phyloP scores from a whole-genome alignment of 2,329 filamentous ascomycete species.

The Cladosporium austrohemisphaericum region DNA sequence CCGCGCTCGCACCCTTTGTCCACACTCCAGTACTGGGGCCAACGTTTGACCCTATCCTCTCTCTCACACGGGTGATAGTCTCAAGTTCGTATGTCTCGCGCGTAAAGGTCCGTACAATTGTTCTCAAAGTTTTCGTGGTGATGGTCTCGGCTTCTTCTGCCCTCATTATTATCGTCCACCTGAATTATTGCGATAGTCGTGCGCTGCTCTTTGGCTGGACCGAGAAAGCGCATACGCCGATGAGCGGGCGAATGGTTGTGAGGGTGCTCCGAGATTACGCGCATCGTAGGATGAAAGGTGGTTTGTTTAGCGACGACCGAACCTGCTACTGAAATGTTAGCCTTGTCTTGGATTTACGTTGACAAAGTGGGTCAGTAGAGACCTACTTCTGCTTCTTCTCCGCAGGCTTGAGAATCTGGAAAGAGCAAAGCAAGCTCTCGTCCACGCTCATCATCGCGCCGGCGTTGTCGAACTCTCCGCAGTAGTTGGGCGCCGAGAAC shows the following conservation, averaged over 20 bases:
- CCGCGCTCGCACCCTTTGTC: not conserved
- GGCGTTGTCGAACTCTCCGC: constrained; percentile 98
- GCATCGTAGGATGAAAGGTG: not conserved
- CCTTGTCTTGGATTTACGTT: constrained; percentile 63
- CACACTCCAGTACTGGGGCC: not conserved
- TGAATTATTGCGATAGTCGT: not conserved
- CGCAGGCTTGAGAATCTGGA: constrained; percentile 99
- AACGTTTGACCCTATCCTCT: not conserved
- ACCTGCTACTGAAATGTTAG: constrained; percentile 55
- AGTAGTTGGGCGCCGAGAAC: constrained; percentile 98
- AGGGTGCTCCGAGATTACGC: not conserved
- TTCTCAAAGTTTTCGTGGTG: constrained; percentile 9
- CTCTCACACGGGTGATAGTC: not conserved
- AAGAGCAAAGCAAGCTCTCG: constrained; percentile 95
- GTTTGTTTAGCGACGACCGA: constrained; percentile 13
- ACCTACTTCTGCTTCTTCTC: constrained; percentile 99
- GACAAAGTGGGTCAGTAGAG: constrained; percentile 65
- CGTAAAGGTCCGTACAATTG: constrained; percentile 10
- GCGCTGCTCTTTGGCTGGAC: constrained; percentile 8
- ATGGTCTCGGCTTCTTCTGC: constrained; percentile 4
- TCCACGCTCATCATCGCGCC: constrained; percentile 99
- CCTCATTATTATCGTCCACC: constrained; percentile 4
- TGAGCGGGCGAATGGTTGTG: not conserved
- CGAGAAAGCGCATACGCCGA: constrained; percentile 7
- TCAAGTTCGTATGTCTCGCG: constrained; percentile 7